Base-by-base conservation (phyloP, 2,329 filamentous ascomycete species). In the Botryosphaeria dothidea region DNA sequence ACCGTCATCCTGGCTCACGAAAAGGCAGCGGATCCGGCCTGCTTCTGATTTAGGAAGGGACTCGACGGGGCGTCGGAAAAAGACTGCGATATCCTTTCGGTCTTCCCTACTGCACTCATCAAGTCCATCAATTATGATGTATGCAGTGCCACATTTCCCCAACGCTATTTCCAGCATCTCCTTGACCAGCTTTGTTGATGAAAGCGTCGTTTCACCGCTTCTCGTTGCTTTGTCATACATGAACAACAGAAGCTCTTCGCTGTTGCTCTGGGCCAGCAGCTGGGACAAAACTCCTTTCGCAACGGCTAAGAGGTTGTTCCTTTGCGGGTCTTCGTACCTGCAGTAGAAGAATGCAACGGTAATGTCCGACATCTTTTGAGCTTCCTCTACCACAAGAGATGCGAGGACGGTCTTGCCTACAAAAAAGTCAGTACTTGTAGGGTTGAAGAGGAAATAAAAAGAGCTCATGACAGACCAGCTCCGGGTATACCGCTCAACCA, bases 81-180 rank as follows among this genome's bases (percentile, higher is more conserved):
- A 79, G 0, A 66, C 7, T 0, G 76, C 43, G 0, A 78, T 68
- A n/a, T 70, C 67, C 25, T 68, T 71, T 9, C 72, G 66, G 15
- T 81, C 74, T 0, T 58, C 29, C 3, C 56, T n/a, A 1, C 73
- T 65, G 58, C 78, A 80, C 65, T 82, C 80, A 56, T 83, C 80
- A 15, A 83, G 66, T 0, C 81, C 81, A 66, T 83, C 81, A n/a
- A 83, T 70, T 6, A 83, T 66, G 36, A 82, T 72, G 67, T 77
- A 80, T 9, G 76, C 68, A 1, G 69, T 70, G 9, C 65, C 34
- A 38, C 65, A 70, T 29, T 67, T 68, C 2, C 77, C 69, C 13
- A 74, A 71, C 21, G 75, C 74, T 0, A 73, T 62, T 1, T 73
- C 69, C 2, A 81, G 67, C 3, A 82, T 70, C 0, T 72, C 63